These are phyloP conservation scores for Phytophthora quininea DNA, from an alignment of 352 stramenopile species.

Conservation along the genomic window DNA sequence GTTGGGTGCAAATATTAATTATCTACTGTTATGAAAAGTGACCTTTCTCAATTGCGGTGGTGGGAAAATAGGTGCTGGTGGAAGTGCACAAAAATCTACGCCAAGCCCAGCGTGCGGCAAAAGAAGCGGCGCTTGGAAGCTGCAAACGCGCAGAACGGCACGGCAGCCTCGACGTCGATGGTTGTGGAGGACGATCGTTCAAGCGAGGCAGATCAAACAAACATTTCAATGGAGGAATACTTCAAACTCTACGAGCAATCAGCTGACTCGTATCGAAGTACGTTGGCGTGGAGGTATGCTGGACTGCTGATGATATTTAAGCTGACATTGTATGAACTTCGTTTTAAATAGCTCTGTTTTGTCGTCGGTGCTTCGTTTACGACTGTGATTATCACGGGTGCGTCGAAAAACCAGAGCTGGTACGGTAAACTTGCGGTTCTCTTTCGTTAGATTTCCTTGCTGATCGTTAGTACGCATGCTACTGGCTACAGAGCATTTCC, in stretches of 20 bases:
- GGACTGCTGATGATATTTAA: background rate
- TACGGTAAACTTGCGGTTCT: slow-evolving; percentile 24
- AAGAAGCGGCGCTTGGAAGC: slow-evolving; percentile 44
- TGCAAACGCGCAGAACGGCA: slow-evolving; percentile 13
- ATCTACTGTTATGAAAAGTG: too few relatives aligned
- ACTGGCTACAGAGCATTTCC: slow-evolving; percentile 44
- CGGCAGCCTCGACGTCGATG: background rate
- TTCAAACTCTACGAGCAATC: slow-evolving; percentile 63
- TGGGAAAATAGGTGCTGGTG: slow-evolving; percentile 45
- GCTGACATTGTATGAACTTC: too few relatives aligned
- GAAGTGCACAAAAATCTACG: slow-evolving; percentile 72
- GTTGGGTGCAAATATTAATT: slow-evolving; percentile 1
- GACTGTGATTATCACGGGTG: slow-evolving; percentile 87
- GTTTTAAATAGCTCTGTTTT: slow-evolving; percentile 62
- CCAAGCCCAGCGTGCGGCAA: slow-evolving; percentile 39
- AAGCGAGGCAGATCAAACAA: slow-evolving; percentile 12
- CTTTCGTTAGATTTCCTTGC: slow-evolving; percentile 1
- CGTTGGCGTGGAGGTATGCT: slow-evolving; percentile 1
- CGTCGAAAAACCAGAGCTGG: slow-evolving; percentile 59
- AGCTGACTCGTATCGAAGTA: slow-evolving; percentile 76
- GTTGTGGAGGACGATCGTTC: slow-evolving; percentile 1
- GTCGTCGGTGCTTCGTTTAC: slow-evolving; percentile 82
- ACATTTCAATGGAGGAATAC: slow-evolving; percentile 43
- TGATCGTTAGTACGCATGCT: too few relatives aligned
- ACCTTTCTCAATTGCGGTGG: background rate